Base-by-base conservation (phyloP, 345 rosid genomes). In the Populus alba region DNA sequence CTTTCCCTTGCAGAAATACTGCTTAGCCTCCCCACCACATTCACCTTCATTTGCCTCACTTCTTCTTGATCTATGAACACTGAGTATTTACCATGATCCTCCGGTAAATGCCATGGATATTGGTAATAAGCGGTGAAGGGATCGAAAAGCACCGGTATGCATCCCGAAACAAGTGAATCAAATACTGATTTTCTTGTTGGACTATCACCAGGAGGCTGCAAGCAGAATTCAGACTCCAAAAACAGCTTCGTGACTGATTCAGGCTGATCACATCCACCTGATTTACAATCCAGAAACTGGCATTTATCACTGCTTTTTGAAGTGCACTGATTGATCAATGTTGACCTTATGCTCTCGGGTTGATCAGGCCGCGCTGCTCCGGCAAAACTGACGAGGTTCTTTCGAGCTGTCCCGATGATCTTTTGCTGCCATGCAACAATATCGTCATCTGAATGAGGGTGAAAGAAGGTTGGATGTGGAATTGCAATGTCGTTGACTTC, bases 101-200 rank as follows among this genome's bases (percentile, higher is more conserved):
- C 93, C 0, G 98, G 98, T 68, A 92, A 82, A 81, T 95, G 97
- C 98, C 98, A 92, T 13, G 98, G 82, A 83, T 95, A 95, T 73
- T 95, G 97, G 73, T 93, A 92, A 45, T 92, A 92, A 0, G 94
- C 94, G 0, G 94, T 83, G 77, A 88, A 92, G 2, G 98, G 98
- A 78, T 92, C 90, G 72, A 95, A 95, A 1, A 92, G 71, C 38
- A 92, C 95, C 2, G 97, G 97, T 74, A 95, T 95, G 80, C 97
- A 93, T 17, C 98, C 98, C 0, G 87, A 87, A 59, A 93, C 71
- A 1, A 95, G 95, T 0, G 98, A 91, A 77, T 95, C 97, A 11
- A 93, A 95, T 16, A 91, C 78, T 0, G 97, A 93, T 82, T 90
- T 93, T 74, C 97, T 89, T 2, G 97, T 91, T 0, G 97, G 92